Percentiles rank a stretch among this genome's conserved stretches.
These are phyloP conservation scores for Talaromyces sp. DNA, from an alignment of 2,329 filamentous ascomycete genomes.

Conservation along the genomic window DNA sequence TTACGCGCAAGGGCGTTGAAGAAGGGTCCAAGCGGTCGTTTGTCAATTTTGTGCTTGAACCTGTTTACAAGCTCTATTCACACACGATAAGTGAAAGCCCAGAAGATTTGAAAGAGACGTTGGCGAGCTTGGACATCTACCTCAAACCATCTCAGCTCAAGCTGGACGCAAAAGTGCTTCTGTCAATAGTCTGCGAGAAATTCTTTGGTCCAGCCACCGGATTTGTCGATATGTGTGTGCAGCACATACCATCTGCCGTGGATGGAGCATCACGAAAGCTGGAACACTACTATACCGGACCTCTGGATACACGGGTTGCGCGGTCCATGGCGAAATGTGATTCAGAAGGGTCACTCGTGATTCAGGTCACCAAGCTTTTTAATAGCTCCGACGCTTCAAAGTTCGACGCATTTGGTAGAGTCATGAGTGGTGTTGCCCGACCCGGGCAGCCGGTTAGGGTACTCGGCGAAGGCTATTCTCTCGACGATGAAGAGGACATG, in stretches of 20 bases:
- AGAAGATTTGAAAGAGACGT: slow-evolving; percentile 73
- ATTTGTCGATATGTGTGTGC: slow-evolving; percentile 92
- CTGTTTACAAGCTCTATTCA: slow-evolving; percentile 95
- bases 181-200: slow-evolving; percentile 86
- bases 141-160: slow-evolving; percentile 92
- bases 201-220: slow-evolving; percentile 89
- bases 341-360: slow-evolving; percentile 83
- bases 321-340: slow-evolving; percentile 77
- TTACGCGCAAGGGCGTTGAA: slow-evolving; percentile 82
- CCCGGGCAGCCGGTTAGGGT: slow-evolving; percentile 82
- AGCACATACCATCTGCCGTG: slow-evolving; percentile 82
- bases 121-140: slow-evolving; percentile 74
- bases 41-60: slow-evolving; percentile 90
- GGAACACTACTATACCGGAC: slow-evolving; percentile 87
- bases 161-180: slow-evolving; percentile 79
- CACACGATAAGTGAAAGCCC: slow-evolving; percentile 91
- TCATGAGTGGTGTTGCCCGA: slow-evolving; percentile 85
- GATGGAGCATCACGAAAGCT: slow-evolving; percentile 73
- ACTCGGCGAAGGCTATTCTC: slow-evolving; percentile 89
- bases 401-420: slow-evolving; percentile 85
- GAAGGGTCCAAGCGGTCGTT: slow-evolving; percentile 80
- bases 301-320: slow-evolving; percentile 75
- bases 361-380: slow-evolving; percentile 91
- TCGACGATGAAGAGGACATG: slow-evolving; percentile 98
- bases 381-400: slow-evolving; percentile 84